These are phyloP conservation scores for Achaetomium macrosporum DNA, from an alignment of 2,329 filamentous ascomycete species.

Conservation along the genomic window DNA sequence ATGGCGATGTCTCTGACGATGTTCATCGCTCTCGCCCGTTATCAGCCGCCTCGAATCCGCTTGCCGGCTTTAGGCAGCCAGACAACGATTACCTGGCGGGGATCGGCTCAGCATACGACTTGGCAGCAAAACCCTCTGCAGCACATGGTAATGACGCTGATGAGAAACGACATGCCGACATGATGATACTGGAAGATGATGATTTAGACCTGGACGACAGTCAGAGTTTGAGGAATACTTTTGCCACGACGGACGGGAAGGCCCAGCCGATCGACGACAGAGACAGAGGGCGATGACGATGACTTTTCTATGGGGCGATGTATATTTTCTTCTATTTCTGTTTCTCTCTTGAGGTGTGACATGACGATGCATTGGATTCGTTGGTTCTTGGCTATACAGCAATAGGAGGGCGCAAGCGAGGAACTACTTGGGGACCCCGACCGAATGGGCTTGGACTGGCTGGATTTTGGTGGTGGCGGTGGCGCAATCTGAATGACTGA, in stretches of 20 bases:
- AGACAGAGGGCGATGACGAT: background rate
- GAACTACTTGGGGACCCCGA: background rate
- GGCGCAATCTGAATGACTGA: too few species aligned
- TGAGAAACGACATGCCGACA: constrained; percentile 6
- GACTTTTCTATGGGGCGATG: background rate
- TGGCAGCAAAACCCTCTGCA: background rate
- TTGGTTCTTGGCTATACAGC: background rate
- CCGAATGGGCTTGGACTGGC: background rate
- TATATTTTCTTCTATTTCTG: background rate
- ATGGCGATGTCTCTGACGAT: background rate
- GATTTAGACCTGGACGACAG: background rate
- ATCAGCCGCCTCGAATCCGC: background rate
- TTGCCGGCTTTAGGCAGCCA: background rate
- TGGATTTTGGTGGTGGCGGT: background rate
- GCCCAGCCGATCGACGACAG: background rate
- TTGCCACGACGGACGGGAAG: background rate
- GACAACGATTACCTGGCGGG: constrained; percentile 15
- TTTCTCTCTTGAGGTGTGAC: background rate
- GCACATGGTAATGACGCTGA: background rate
- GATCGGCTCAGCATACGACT: constrained; percentile 15
- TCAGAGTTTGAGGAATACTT: background rate
- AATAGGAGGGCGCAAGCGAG: constrained; percentile 3
- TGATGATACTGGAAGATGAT: background rate
- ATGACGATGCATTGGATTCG: background rate
- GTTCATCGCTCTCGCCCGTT: too few species aligned